Conservation (phyloP, 129 eudicot genomes). For the Glebionis coronaria region DNA sequence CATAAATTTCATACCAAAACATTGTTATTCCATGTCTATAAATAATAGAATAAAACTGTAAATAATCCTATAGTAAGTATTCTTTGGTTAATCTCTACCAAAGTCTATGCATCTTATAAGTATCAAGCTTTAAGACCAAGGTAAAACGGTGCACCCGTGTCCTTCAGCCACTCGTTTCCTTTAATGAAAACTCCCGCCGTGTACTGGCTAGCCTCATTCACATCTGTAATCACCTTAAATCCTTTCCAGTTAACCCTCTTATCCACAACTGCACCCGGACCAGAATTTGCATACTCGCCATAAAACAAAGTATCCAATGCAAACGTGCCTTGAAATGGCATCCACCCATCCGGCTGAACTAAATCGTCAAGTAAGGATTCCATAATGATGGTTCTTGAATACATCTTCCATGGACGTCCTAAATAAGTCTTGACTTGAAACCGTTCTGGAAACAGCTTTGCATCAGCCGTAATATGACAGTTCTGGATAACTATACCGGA, state of each 20-base stretch:
- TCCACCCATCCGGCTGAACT: neutral
- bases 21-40: no score
- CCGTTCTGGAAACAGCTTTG: neutral
- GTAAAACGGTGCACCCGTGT: neutral
- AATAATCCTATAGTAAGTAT: neutral
- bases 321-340: neutral
- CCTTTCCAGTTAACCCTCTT: constrained; percentile 6
- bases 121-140: neutral
- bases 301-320: neutral
- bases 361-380: neutral
- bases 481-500: neutral
- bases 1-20: no score
- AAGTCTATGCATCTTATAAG: neutral
- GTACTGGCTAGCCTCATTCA: neutral
- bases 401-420: neutral
- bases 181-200: neutral
- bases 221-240: neutral
- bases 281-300: neutral
- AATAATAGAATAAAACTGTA: no score
- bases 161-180: neutral
- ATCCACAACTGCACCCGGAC: neutral
- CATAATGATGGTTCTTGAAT: neutral
- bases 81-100: neutral
- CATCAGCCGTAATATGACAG: neutral
- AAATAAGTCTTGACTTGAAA: neutral